Conservation (phyloP, 2,329 filamentous ascomycete genomes). For the Dactylella cylindrospora region DNA sequence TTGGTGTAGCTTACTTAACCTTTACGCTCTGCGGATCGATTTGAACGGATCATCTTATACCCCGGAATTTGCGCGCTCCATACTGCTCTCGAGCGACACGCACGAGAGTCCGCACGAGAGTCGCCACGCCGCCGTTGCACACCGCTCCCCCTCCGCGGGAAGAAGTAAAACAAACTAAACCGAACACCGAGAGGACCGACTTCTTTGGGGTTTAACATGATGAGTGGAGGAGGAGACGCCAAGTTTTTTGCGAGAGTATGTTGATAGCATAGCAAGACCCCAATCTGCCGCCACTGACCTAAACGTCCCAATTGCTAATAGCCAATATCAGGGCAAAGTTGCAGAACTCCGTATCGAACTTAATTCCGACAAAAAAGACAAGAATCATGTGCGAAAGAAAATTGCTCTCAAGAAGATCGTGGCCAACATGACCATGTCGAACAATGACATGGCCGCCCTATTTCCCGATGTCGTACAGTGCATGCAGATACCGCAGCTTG, state of each 20-base stretch:
- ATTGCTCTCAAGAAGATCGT: slow-evolving; percentile 99
- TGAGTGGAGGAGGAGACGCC: slow-evolving; percentile 77
- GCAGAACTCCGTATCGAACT: slow-evolving; percentile 94
- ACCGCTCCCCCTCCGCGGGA: too few species aligned
- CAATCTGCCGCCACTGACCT: slow-evolving; percentile 47
- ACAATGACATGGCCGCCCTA: slow-evolving; percentile 97
- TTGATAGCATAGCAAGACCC: slow-evolving; percentile 50
- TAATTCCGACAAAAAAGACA: slow-evolving; percentile 96
- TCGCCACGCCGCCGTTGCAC: too few species aligned
- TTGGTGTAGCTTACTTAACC: too few species aligned
- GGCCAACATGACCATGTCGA: slow-evolving; percentile 99
- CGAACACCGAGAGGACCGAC: background rate
- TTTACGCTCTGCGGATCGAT: too few species aligned
- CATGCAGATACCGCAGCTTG: slow-evolving; percentile 90
- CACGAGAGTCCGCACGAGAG: too few species aligned
- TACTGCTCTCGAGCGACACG: too few species aligned
- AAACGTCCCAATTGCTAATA: slow-evolving; percentile 47
- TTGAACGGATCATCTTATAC: too few species aligned
- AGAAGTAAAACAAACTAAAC: slow-evolving; percentile 1
- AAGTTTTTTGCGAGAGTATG: slow-evolving; percentile 98
- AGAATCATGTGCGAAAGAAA: slow-evolving; percentile 92
- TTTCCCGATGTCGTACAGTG: slow-evolving; percentile 94
- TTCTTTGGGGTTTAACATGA: slow-evolving; percentile 1
- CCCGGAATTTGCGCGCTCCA: too few species aligned
- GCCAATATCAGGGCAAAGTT: slow-evolving; percentile 83